Percentiles rank a stretch among this genome's conserved stretches.
Conservation (phyloP, 2,329 filamentous ascomycete species). For the Verruconis gallopava region DNA sequence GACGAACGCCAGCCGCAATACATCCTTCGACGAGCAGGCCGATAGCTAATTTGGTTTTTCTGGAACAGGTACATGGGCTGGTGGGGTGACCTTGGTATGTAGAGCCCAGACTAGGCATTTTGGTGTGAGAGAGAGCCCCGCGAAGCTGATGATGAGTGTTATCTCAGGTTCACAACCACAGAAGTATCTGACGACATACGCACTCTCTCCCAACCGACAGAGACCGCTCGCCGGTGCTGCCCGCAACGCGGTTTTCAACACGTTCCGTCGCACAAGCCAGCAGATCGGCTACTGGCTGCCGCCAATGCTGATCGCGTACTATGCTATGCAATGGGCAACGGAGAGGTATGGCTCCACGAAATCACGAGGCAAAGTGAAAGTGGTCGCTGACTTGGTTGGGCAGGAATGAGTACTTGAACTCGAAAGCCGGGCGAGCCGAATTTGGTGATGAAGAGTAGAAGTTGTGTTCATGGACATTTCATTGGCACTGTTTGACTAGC, state of each 20-base stretch:
- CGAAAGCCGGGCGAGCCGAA: conserved; percentile 55
- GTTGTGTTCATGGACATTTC: too few relatives aligned
- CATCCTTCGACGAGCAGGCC: conserved; percentile 9
- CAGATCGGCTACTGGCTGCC: conserved; percentile 87
- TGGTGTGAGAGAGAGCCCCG: too few relatives aligned
- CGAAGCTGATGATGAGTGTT: background rate
- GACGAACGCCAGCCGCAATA: conserved; percentile 8
- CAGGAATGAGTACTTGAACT: conserved; percentile 76
- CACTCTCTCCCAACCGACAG: conserved; percentile 77
- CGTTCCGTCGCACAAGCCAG: conserved; percentile 68
- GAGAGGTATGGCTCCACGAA: conserved; percentile 80
- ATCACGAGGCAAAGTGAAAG: conserved; percentile 1
- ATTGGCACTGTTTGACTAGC: too few relatives aligned
- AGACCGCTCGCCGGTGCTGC: conserved; percentile 66
- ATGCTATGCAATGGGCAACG: conserved; percentile 77
- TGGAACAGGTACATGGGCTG: conserved; percentile 36
- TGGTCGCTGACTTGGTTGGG: conserved; percentile 6
- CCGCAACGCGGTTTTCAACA: conserved; percentile 88
- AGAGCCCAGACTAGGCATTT: too few relatives aligned
- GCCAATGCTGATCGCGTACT: conserved; percentile 66
- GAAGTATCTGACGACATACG: conserved; percentile 55
- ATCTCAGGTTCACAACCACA: conserved; percentile 22
- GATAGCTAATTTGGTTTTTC: background rate
- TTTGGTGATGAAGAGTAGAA: conserved; percentile 31
- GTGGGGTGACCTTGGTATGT: conserved; percentile 65